Evolutionary conservation across 208 protist species (phyloP), one percentile per base, ranked within the genome.

Genomic region (Trypanosoma mega): DNA sequence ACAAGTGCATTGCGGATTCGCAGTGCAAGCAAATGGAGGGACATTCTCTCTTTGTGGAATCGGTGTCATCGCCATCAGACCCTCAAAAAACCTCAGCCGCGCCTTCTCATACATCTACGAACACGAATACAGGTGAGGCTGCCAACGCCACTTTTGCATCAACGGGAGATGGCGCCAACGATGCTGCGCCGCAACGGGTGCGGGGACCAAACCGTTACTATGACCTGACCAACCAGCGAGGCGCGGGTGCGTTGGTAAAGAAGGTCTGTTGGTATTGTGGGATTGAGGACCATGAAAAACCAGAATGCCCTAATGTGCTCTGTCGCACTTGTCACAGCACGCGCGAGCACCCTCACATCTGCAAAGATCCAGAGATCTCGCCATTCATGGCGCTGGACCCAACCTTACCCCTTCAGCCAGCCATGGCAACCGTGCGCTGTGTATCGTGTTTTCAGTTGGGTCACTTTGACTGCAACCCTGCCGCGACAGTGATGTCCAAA

Each of bases 221-320:
- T 56, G 85, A 93, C 59, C 33, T 82, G 3, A 3, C 55, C n/a
- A 64, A 63, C 20, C 61, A 59, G 36, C 71, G 74, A 16, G 61
- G 39, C 11, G 49, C 63, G 3, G 72, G 55, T 31, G 55, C 31
- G 47, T 29, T 21, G 58, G 61, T 37, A 37, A 73, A 58, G 12
- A 87, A 88, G 61, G 78, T 93, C n/a, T 93, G 86, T 69, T 93
- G 86, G 86, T 73, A 74, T 61, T 93, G 86, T 45, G 86, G 86
- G 21, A 76, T 93, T 60, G 49, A 73, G 2, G 80, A 79, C 0
- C 86, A 93, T 43, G 86, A 93, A 59, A 93, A 93, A 58, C 80
- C 86, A 6, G 54, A 80, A n/a, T 93, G 86, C 73, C 71, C 71
- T 12, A 93, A 93, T 64, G 62, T 46, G 34, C 61, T 93, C 4